Conservation (phyloP, 495 filamentous ascomycete species). For the Cenococcum geophilum region DNA sequence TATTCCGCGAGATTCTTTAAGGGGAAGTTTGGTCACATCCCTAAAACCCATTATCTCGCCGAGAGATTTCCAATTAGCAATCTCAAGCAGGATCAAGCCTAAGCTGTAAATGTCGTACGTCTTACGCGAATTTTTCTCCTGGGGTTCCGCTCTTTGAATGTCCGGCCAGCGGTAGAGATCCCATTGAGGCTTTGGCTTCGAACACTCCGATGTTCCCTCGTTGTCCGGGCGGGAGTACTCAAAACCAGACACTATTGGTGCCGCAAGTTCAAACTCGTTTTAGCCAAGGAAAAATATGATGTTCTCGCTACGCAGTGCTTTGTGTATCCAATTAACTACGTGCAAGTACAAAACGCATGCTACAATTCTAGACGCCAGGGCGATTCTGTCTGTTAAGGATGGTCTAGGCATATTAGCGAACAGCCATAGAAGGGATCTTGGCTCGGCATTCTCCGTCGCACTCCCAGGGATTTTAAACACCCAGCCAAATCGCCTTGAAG, state of each 20-base stretch:
- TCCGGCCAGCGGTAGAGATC: slow-evolving; percentile 49
- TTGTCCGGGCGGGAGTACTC: slow-evolving; percentile 46
- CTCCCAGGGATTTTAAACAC: slow-evolving; percentile 27
- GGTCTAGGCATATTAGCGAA: slow-evolving; percentile 1
- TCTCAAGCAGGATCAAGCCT: slow-evolving; percentile 44
- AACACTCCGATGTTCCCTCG: slow-evolving; percentile 42
- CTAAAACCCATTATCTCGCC: slow-evolving; percentile 37
- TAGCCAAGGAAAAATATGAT: slow-evolving; percentile 37
- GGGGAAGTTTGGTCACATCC: slow-evolving; percentile 4
- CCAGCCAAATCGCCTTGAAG: slow-evolving; percentile 26
- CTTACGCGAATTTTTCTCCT: slow-evolving; percentile 36
- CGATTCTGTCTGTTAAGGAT: slow-evolving; percentile 10
- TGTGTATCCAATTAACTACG: too few relatives aligned
- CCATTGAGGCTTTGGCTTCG: slow-evolving; percentile 29
- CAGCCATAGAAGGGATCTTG: slow-evolving; percentile 4
- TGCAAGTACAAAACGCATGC: slow-evolving; percentile 27
- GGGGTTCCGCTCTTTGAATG: slow-evolving; percentile 31
- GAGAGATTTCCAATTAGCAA: slow-evolving; percentile 46
- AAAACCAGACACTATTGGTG: slow-evolving; percentile 46
- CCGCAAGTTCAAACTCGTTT: slow-evolving; percentile 26
- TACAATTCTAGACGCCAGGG: slow-evolving; percentile 6
- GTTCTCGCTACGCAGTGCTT: too few relatives aligned
- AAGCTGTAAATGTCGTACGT: slow-evolving; percentile 47
- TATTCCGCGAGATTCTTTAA: not conserved
- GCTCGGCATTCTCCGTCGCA: not conserved